Evolutionary conservation across 2,329 filamentous ascomycete species (phyloP), one percentile per base, ranked within the genome.

Genomic region (Orbilia oligospora): DNA sequence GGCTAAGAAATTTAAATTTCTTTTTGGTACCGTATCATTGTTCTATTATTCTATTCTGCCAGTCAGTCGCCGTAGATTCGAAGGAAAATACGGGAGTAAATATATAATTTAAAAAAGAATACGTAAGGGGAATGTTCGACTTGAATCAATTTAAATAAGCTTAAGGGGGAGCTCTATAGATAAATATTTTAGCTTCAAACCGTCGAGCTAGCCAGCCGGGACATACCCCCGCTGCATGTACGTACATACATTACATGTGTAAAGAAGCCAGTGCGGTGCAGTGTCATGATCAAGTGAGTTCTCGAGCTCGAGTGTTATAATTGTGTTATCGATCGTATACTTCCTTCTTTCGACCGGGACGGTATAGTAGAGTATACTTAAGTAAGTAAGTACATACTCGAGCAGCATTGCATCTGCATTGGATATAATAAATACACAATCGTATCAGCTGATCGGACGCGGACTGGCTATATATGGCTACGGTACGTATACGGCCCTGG

Each of bases 141-240:
- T 14, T 12, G 53, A 16, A 22, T 22, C 14, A 18, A 55, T 30
- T 58, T 5, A 33, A 58, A 58, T 58, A 38, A 48, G 48, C 22
- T 51, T 51, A 51, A 58, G 53, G 53, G 53, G 53, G 53, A 58
- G 53, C 53, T 58, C 53, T 38, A 58, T 36, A 36, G 53, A 58
- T 58, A 38, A 22, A 58, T 58, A 58, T 58, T 58, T 58, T 58
- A 58, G 53, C 53, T 58, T 58, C n/a, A n/a, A n/a, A n/a, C n/a
- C 30, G 53, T 58, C 53, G 53, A 58, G 53, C 33, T 20, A 58
- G 53, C 48, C 53, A 27, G 53, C 27, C 51, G 51, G 51, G 6
- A 36, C 9, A 36, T 12, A 14, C 33, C 36, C 30, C 53, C 53
- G 30, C 53, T 14, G 53, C 53, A 38, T 38, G 6, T 12, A 30